Conservation (phyloP, 306 rosid genomes). For the Sechiopsis laciniata region DNA sequence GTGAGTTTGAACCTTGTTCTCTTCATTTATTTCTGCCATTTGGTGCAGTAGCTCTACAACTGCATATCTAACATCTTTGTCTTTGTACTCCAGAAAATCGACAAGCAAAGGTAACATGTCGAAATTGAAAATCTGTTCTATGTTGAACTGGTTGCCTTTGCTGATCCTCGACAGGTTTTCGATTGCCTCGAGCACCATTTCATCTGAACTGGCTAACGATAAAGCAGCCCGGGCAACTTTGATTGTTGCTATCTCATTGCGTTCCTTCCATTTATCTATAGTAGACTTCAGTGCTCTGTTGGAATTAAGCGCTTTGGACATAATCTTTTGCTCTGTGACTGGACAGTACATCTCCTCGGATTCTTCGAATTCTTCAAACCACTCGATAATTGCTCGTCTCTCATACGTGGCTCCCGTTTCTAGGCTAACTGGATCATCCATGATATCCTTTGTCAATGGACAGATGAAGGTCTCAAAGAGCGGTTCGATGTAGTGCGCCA, state of each 20-base stretch:
- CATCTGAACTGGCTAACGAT: conserved; percentile 43
- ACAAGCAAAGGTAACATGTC: conserved; percentile 37
- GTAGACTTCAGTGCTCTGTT: conserved; percentile 37
- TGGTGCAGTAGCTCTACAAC: conserved; percentile 29
- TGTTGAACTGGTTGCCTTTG: conserved; percentile 25
- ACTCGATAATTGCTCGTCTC: conserved; percentile 33
- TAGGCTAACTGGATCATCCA: conserved; percentile 49
- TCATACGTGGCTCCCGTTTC: conserved; percentile 40
- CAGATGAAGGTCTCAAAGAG: conserved; percentile 41
- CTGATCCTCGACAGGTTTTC: conserved; percentile 33
- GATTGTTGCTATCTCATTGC: conserved; percentile 40
- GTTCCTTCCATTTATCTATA: conserved; percentile 42
- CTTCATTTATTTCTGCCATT: conserved; percentile 31
- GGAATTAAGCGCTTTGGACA: conserved; percentile 25
- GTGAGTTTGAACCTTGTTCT: conserved; percentile 30
- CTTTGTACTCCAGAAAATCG: conserved; percentile 29
- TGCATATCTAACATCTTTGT: conserved; percentile 31
- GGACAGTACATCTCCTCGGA: conserved; percentile 33
- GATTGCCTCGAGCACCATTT: conserved; percentile 43
- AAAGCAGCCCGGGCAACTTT: conserved; percentile 35
- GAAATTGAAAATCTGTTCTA: conserved; percentile 21
- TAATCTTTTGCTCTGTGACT: conserved; percentile 32
- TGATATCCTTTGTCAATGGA: conserved; percentile 39
- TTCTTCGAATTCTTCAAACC: conserved; percentile 29
- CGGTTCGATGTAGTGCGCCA: conserved; percentile 33